These are phyloP conservation scores for Alternaria rosae DNA, from an alignment of 2,329 filamentous ascomycete genomes.

Conservation along the genomic window DNA sequence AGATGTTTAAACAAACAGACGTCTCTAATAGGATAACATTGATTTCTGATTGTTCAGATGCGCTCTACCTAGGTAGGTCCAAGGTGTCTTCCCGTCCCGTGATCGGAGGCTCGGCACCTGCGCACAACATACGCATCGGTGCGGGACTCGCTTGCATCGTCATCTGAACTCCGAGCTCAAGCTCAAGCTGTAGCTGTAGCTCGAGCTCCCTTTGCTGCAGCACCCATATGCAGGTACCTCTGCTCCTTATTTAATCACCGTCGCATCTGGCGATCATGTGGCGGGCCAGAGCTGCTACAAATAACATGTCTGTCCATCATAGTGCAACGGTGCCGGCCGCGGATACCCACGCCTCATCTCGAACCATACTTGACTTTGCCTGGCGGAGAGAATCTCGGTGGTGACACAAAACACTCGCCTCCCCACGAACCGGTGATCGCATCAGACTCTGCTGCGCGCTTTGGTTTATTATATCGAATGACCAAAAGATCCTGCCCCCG, in stretches of 20 bases:
- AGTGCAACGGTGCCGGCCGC: constrained; percentile 42
- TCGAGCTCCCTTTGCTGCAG: constrained; percentile 6
- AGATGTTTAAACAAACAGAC: background rate
- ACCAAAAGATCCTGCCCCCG: constrained; percentile 25
- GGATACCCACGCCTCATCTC: constrained; percentile 38
- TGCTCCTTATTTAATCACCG: constrained; percentile 19
- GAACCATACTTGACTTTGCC: constrained; percentile 28
- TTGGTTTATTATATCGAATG: constrained; percentile 39
- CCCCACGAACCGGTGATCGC: constrained; percentile 27
- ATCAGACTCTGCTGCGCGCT: constrained; percentile 23
- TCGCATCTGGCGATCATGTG: constrained; percentile 35
- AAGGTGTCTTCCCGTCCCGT: constrained; percentile 2
- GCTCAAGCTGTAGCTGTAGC: constrained; percentile 14
- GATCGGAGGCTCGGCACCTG: constrained; percentile 8
- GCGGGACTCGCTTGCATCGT: constrained; percentile 14
- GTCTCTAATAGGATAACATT: background rate
- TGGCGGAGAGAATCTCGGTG: constrained; percentile 38
- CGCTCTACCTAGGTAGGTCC: background rate
- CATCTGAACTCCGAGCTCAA: constrained; percentile 16
- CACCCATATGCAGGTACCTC: constrained; percentile 41
- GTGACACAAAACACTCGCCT: constrained; percentile 35
- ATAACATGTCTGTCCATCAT: constrained; percentile 23
- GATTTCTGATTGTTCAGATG: background rate
- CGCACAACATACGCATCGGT: constrained; percentile 4
- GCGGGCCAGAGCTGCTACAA: constrained; percentile 2